Evolutionary conservation across 2,329 filamentous ascomycete species (phyloP).

Genomic region (Arthrocladium fulminans): DNA sequence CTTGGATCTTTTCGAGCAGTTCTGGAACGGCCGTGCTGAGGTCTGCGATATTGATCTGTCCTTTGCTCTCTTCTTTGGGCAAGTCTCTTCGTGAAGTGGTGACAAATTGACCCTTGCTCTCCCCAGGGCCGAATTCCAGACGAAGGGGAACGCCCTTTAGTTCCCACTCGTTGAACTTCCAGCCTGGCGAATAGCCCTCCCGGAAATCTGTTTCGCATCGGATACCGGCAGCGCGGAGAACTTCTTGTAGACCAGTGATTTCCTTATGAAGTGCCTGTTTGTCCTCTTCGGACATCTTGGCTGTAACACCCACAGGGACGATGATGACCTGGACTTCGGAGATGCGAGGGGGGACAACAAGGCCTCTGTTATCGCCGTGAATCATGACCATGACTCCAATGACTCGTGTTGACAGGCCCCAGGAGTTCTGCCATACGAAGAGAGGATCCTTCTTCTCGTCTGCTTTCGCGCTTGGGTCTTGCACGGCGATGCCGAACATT

Average conservation of each 20-base stretch:
- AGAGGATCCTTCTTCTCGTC: constrained; percentile 58
- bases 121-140: constrained; percentile 92
- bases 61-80: constrained; percentile 44
- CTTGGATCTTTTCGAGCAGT: constrained; percentile 82
- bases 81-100: constrained; percentile 82
- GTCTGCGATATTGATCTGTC: constrained; percentile 66
- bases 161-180: constrained; percentile 99
- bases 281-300: constrained; percentile 74
- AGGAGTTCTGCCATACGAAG: constrained; percentile 96
- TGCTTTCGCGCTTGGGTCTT: constrained; percentile 67
- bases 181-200: constrained; percentile 85
- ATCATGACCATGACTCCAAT: constrained; percentile 99
- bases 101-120: constrained; percentile 75
- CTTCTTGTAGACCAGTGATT: constrained; percentile 60
- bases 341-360: constrained; percentile 85
- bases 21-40: constrained; percentile 64
- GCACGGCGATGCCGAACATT: constrained; percentile 97
- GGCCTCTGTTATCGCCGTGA: constrained; percentile 88
- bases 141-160: constrained; percentile 89
- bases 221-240: constrained; percentile 63
- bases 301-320: constrained; percentile 86
- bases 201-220: constrained; percentile 74
- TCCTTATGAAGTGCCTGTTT: constrained; percentile 66
- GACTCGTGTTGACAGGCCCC: constrained; percentile 93
- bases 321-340: constrained; percentile 78